Evolutionary conservation across 108 stramenopile genomes (phyloP), one percentile per base, ranked within the genome.

Genomic region (Nitzschia sp.): DNA sequence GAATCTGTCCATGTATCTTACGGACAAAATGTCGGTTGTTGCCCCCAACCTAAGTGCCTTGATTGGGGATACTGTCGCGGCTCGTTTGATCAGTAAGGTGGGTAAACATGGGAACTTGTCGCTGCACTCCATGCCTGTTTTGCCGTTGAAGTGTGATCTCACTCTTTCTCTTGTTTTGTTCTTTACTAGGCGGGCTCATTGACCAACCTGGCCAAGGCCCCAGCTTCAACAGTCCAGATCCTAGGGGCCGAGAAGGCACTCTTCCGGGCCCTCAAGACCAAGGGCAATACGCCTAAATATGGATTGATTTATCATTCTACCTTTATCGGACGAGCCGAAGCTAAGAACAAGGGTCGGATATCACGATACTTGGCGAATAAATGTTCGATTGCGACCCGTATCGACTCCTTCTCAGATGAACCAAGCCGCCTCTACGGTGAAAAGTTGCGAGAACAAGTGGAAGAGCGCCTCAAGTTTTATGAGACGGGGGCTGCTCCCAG

Each of bases 251-350:
- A 99, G 72, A 99, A 99, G 89, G 99, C 98, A 1, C 92, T 99
- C 42, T 99, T 99, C 92, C 96, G 99, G n/a, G 99, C 99, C 29
- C 93, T 99, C 54, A 99, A 99, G 82, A 99, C 99, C 25, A 99
- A 99, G 85, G 97, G 98, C 60, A 98, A 99, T 84, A 99, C 99
- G 21, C 99, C 99, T 46, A 99, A 99, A 85, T 99, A 99, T 79
- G 99, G 99, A 32, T 88, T 99, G 45, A 99, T 99, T 74, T 99
- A 99, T 72, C 99, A 99, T 75, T 98, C 98, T 17, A 97, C 97
- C 38, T 91, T 99, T 76, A 99, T 99, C 64, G 98, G 98, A 46
- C 97, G 98, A 17, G 98, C 99, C 59, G 98, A 96, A 36, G 94
- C 97, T 60, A 99, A 99, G 83, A 98, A 99, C 86, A 99, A 99